Evolutionary conservation across 2,329 filamentous ascomycete genomes (phyloP), one percentile per base, ranked within the genome.

Genomic region (Aspergillus puulaauensis): DNA sequence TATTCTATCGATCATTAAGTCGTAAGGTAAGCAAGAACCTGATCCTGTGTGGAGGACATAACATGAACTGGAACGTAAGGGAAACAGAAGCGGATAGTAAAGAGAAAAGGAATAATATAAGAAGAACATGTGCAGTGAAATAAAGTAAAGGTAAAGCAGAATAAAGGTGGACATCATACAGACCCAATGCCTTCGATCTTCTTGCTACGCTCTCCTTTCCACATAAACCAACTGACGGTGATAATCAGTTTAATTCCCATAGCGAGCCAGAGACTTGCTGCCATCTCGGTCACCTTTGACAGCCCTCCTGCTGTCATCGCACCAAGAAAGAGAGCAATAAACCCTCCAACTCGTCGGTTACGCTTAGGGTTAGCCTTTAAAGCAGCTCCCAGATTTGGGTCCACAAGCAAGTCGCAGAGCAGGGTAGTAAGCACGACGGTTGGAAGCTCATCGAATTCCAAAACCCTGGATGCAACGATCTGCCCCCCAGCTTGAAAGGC

Each of bases 401-500:
- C 75, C 12, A 73, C 68, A 7, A 76, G 63, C 7, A 77, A 63
- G 58, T 78, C 76, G 55, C 72, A 75, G 7, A 76, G 66, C 3
- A 77, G 58, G 2, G 73, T 73, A 1, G 76, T 78, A 12, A 78
- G 64, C 6, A 78, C 75, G 3, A 77, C 71, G 0, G 75, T 78
- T 0, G 76, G 76, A 19, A 78, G 69, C 57, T 78, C 76, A 37
- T 76, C 70, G 15, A 73, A 63, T 2, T 64, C 64, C 6, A 78
- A 64, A 6, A 75, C 63, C 1, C 76, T 68, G 1, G 73, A 75
- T 1, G 75, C 66, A 12, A 69, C 68, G 21, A 77, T 75, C 57
- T 78, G 76, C 0, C 76, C 76, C 1, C 69, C 74, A 1, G 74
- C 73, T 58, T 77, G 73, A 57, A 78, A 77, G 17, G 75, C 66